phyloP scores from a whole-genome alignment of 495 filamentous ascomycete genomes.

The Lasiosphaeria miniovina region DNA sequence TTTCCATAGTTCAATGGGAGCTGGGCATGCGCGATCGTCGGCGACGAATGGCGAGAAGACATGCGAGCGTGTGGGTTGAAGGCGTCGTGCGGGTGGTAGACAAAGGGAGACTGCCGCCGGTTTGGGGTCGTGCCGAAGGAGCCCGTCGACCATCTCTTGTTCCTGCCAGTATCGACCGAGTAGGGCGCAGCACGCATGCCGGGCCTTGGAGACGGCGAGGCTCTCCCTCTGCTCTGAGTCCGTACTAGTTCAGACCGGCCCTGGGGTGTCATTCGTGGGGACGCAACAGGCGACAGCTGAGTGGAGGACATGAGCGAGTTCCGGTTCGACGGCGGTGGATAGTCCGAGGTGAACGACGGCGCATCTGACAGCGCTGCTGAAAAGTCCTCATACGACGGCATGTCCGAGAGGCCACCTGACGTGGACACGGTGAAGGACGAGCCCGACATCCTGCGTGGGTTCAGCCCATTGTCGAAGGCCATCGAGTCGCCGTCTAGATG shows the following conservation, averaged over 20 bases:
- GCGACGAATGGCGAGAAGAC: constrained; percentile 52
- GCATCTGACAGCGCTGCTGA: constrained; percentile 55
- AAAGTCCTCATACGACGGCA: constrained; percentile 59
- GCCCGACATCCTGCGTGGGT: constrained; percentile 54
- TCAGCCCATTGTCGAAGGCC: constrained; percentile 38
- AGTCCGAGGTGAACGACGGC: constrained; percentile 54
- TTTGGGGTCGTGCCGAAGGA: constrained; percentile 54
- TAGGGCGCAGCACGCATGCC: constrained; percentile 63
- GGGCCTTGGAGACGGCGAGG: constrained; percentile 64
- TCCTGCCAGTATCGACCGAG: constrained; percentile 55
- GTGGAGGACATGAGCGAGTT: constrained; percentile 59
- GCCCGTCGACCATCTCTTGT: constrained; percentile 71
- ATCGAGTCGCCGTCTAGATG: constrained; percentile 41
- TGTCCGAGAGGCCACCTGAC: constrained; percentile 54
- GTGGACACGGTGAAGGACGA: constrained; percentile 59
- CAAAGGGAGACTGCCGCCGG: constrained; percentile 53
- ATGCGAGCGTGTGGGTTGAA: constrained; percentile 44
- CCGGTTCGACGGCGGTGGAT: constrained; percentile 54
- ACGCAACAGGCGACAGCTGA: constrained; percentile 56
- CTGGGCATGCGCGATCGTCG: constrained; percentile 51
- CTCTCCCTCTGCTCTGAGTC: constrained; percentile 57
- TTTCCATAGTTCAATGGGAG: constrained; percentile 53
- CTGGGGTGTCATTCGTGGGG: constrained; percentile 57
- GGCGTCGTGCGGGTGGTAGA: constrained; percentile 51
- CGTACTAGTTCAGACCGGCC: constrained; percentile 53